A percentile compares a stretch with the other conserved stretches of the same genome.
Evolutionary conservation across 345 rosid genomes (phyloP).

Genomic region (Excoecaria cochinchinensis): DNA sequence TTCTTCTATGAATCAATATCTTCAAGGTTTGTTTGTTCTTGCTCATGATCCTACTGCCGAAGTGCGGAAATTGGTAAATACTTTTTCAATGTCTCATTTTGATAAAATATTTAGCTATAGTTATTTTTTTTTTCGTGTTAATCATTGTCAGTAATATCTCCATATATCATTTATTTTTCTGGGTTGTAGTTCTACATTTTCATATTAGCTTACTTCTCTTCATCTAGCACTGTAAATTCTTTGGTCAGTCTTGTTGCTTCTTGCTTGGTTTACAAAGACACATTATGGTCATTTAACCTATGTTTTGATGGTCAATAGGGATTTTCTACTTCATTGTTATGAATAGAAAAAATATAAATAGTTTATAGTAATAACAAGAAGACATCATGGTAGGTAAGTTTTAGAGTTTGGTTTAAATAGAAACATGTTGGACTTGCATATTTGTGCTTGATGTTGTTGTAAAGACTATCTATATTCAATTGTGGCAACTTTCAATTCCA

Average conservation of each 20-base stretch:
- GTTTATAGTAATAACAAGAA: background rate
- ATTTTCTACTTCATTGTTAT: background rate
- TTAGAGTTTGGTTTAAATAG: background rate
- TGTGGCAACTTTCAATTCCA: background rate
- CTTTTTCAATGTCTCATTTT: conserved; percentile 14
- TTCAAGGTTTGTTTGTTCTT: conserved; percentile 86
- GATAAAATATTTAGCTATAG: background rate
- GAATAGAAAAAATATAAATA: background rate
- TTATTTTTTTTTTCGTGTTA: background rate
- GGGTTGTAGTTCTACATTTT: background rate
- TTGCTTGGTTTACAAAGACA: background rate
- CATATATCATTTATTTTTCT: background rate
- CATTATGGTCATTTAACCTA: background rate
- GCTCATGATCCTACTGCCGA: conserved; percentile 78
- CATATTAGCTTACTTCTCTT: background rate
- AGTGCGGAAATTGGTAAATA: conserved; percentile 58
- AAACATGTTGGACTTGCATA: background rate
- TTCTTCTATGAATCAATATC: conserved; percentile 51
- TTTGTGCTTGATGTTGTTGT: background rate
- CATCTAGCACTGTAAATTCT: background rate
- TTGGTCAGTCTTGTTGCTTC: conserved; percentile 1
- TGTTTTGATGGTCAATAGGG: background rate
- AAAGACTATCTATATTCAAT: background rate
- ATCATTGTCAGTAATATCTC: background rate
- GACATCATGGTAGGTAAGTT: background rate